Conservation (phyloP, 1,139 yeast genomes). For the Debaryomyces fabryi region DNA sequence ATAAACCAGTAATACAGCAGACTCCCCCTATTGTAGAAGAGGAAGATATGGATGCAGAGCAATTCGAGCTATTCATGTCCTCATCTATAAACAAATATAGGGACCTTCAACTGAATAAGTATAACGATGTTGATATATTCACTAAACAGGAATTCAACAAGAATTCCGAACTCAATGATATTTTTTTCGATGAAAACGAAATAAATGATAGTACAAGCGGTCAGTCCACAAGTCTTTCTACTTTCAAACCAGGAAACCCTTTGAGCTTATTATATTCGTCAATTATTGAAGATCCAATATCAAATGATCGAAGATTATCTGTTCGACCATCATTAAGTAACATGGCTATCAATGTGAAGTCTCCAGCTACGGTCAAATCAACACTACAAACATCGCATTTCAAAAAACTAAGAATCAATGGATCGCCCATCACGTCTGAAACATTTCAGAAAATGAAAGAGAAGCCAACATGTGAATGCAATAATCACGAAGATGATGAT, state of each 20-base stretch:
- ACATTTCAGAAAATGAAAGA: slow-evolving; percentile 19
- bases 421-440: slow-evolving; percentile 40
- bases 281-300: not conserved
- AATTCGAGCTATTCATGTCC: slow-evolving; percentile 42
- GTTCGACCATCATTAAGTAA: not conserved
- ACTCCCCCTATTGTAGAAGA: not conserved
- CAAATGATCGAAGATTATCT: not conserved
- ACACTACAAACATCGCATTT: slow-evolving; percentile 42
- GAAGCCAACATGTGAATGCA: slow-evolving; percentile 17
- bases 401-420: slow-evolving; percentile 48
- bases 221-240: not conserved
- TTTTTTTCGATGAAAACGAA: not conserved
- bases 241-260: slow-evolving; percentile 24
- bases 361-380: slow-evolving; percentile 43
- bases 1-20: not conserved
- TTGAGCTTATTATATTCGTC: slow-evolving; percentile 22
- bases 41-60: slow-evolving; percentile 27
- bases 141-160: not conserved
- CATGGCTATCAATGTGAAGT: slow-evolving; percentile 27
- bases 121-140: slow-evolving; percentile 14
- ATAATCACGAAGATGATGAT: slow-evolving; percentile 12
- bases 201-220: not conserved
- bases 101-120: slow-evolving; percentile 25
- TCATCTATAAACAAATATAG: slow-evolving; percentile 38
- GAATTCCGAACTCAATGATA: not conserved